Percentiles rank a stretch among this genome's conserved stretches.
These are phyloP conservation scores for Sambucus nigra DNA, from an alignment of 129 eudicot genomes.

Conservation along the genomic window DNA sequence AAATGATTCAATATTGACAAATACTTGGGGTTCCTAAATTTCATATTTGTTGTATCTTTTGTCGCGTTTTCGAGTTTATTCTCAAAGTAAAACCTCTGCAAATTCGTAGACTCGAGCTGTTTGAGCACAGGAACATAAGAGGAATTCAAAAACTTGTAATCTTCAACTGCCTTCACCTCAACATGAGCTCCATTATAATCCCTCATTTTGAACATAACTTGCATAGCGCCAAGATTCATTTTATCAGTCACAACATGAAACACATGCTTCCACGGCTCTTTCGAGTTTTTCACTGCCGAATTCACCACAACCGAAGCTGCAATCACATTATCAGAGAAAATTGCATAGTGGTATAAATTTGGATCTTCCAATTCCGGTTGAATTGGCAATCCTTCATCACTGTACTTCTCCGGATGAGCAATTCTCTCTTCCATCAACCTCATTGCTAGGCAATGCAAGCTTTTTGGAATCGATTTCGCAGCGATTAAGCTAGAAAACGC, in stretches of 20 bases:
- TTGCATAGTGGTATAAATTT: slow-evolving; percentile 79
- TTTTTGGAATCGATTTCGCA: slow-evolving; percentile 87
- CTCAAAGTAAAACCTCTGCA: slow-evolving; percentile 78
- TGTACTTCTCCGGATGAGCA: slow-evolving; percentile 71
- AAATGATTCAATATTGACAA: slow-evolving; percentile 77
- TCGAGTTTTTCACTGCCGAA: slow-evolving; percentile 83
- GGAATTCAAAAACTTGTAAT: slow-evolving; percentile 78
- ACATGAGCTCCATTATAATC: slow-evolving; percentile 84
- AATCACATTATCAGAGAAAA: slow-evolving; percentile 79
- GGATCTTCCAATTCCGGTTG: slow-evolving; percentile 79
- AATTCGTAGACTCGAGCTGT: slow-evolving; percentile 77
- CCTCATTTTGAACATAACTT: slow-evolving; percentile 91
- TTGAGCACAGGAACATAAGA: slow-evolving; percentile 74
- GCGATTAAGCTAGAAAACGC: slow-evolving; percentile 94
- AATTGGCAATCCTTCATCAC: slow-evolving; percentile 64
- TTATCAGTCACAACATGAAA: slow-evolving; percentile 93
- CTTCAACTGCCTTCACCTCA: slow-evolving; percentile 91
- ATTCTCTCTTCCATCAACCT: slow-evolving; percentile 94
- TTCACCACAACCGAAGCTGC: slow-evolving; percentile 97
- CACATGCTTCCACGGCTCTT: slow-evolving; percentile 83
- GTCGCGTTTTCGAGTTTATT: slow-evolving; percentile 89
- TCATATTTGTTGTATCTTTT: slow-evolving; percentile 85
- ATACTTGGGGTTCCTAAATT: slow-evolving; percentile 91
- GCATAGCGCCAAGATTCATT: slow-evolving; percentile 98
- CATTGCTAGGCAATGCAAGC: slow-evolving; percentile 79